A percentile compares a stretch with the other conserved stretches of the same genome.
These are phyloP conservation scores for Scytalidium lignicola DNA, from an alignment of 2,329 filamentous ascomycete genomes.

Conservation along the genomic window DNA sequence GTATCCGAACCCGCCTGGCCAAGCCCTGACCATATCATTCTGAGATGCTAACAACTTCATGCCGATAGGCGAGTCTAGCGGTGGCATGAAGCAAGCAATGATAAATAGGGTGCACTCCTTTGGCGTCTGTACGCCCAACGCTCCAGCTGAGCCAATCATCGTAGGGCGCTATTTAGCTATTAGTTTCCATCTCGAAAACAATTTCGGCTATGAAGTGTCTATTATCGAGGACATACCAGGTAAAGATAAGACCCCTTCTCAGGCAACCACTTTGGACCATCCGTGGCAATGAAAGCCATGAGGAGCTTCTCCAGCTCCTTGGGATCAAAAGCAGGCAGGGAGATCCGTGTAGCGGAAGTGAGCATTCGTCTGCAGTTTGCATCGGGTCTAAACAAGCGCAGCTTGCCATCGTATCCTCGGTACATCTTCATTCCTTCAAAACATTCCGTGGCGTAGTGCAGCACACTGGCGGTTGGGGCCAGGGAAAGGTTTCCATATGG, in stretches of 20 bases:
- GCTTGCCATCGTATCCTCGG: slow-evolving; percentile 62
- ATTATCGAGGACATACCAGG: slow-evolving; percentile 34
- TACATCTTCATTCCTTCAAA: slow-evolving; percentile 86
- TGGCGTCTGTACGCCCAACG: slow-evolving; percentile 76
- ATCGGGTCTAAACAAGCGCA: slow-evolving; percentile 59
- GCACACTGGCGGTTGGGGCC: slow-evolving; percentile 72
- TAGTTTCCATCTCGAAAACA: background rate
- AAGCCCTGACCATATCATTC: slow-evolving; percentile 81
- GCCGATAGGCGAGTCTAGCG: slow-evolving; percentile 47
- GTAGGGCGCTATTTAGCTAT: slow-evolving; percentile 54
- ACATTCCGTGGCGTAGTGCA: slow-evolving; percentile 88
- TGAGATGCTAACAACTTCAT: slow-evolving; percentile 74
- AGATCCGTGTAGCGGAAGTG: slow-evolving; percentile 59
- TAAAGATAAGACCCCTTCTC: slow-evolving; percentile 72
- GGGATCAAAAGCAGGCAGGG: slow-evolving; percentile 69
- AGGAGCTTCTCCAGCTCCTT: slow-evolving; percentile 70
- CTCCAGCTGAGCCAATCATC: slow-evolving; percentile 75
- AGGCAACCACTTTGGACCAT: slow-evolving; percentile 77
- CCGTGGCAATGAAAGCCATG: slow-evolving; percentile 62
- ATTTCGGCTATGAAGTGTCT: background rate
- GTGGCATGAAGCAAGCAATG: slow-evolving; percentile 60
- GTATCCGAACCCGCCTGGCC: slow-evolving; percentile 89
- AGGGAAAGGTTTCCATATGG: slow-evolving; percentile 75
- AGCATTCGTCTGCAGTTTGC: slow-evolving; percentile 47
- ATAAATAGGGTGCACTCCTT: slow-evolving; percentile 85